Evolutionary conservation across 2,329 filamentous ascomycete genomes (phyloP), one percentile per base, ranked within the genome.

Genomic region (Pseudogymnoascus sp.): DNA sequence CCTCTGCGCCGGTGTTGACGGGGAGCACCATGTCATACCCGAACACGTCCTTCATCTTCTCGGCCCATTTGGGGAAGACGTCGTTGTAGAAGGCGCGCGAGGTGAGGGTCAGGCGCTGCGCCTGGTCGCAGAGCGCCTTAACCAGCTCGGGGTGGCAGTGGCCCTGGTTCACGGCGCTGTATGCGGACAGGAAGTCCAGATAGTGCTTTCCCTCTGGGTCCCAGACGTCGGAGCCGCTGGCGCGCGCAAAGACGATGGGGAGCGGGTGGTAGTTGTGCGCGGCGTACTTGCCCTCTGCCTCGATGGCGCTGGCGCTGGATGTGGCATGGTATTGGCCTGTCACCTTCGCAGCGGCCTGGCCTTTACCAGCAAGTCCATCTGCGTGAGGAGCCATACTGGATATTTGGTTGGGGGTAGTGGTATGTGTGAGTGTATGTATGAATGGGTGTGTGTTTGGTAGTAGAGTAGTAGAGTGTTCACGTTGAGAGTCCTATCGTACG

Each of bases 181-280:
- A 99, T 68, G 95, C 95, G 56, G 93, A 97, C 68, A 99, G 86
- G 79, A 97, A 99, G 79, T 99, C 95, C 71, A 97, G 87, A 77
- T 99, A 97, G 76, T 96, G 88, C 71, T 88, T 90, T 73, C 90
- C 92, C 80, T 99, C 95, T 17, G 95, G 95, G 74, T 99, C 95
- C 93, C 95, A 99, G 64, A 97, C 95, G 65, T 89, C 88, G 73
- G 89, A 88, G 59, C 93, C 95, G 71, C 88, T 84, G 44, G 92
- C 95, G 68, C 87, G 86, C 63, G 93, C 83, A 77, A 97, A 97
- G 73, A 96, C 95, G 65, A 99, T 88, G 42, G 95, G 95, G 2
- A 99, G 85, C 15, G 95, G 95, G 77, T 97, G 93, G 82, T 99
- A 99, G 82, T 99, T 99, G 85, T 99, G 95, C 59, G 95, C 95